A percentile compares a stretch with the other conserved stretches of the same genome.
These are phyloP conservation scores for Colletotrichum magnum DNA, from an alignment of 2,329 filamentous ascomycete genomes.

Conservation along the genomic window DNA sequence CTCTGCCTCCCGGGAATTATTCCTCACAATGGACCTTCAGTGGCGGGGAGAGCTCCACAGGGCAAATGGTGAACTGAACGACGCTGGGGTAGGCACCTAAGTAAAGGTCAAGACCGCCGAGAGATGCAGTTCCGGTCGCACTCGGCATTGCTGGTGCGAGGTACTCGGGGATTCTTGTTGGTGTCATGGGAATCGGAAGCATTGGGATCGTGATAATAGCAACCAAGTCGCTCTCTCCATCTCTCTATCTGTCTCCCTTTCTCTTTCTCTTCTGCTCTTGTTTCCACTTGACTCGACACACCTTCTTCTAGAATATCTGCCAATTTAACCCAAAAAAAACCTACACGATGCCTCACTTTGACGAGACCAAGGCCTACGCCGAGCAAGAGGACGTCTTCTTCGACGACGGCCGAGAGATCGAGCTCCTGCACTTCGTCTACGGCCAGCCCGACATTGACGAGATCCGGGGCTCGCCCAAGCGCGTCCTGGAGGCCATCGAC, in stretches of 20 bases:
- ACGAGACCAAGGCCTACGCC: constrained; percentile 56
- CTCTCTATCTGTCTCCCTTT: background rate
- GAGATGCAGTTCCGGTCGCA: constrained; percentile 31
- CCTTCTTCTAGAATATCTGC: background rate
- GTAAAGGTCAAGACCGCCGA: constrained; percentile 28
- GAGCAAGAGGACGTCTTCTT: constrained; percentile 62
- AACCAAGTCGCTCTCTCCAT: background rate
- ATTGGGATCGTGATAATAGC: constrained; percentile 30
- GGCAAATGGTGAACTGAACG: background rate
- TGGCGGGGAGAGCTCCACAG: constrained; percentile 14
- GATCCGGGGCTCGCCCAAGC: constrained; percentile 74
- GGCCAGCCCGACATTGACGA: constrained; percentile 71
- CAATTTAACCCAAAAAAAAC: background rate
- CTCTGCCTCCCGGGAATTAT: constrained; percentile 15
- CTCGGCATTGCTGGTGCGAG: constrained; percentile 17
- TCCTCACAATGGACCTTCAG: constrained; percentile 8
- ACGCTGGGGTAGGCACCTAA: background rate
- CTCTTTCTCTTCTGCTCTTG: background rate
- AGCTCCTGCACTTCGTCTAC: constrained; percentile 80
- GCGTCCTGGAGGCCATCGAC: constrained; percentile 79
- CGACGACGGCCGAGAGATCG: constrained; percentile 81
- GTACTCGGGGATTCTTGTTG: constrained; percentile 41
- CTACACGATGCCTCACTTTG: constrained; percentile 46
- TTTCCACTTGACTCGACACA: background rate
- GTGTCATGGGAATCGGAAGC: background rate